These are phyloP conservation scores for Sugiyamaella sp. DNA, from an alignment of 1,139 yeast genomes.

Conservation along the genomic window DNA sequence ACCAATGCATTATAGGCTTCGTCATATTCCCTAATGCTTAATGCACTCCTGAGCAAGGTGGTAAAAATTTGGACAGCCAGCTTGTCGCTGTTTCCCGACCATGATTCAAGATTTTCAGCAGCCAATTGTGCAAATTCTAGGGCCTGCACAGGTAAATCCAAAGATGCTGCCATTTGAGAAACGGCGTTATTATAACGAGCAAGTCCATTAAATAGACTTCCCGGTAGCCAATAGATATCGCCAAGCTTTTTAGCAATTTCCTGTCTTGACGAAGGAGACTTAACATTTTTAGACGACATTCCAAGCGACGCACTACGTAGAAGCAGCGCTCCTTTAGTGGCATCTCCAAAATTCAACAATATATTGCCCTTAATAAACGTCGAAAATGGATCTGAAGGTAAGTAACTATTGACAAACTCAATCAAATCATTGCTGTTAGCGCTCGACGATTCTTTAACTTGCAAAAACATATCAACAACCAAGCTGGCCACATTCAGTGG, in stretches of 20 bases:
- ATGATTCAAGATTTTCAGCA: slow-evolving; percentile 11
- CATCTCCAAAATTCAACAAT: slow-evolving; percentile 26
- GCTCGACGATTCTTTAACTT: background rate
- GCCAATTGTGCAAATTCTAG: slow-evolving; percentile 26
- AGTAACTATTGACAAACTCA: slow-evolving; percentile 26
- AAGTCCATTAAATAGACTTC: slow-evolving; percentile 26
- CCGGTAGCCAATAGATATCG: slow-evolving; percentile 16
- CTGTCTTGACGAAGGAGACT: slow-evolving; percentile 17
- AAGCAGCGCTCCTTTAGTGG: slow-evolving; percentile 28
- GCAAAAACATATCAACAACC: slow-evolving; percentile 8
- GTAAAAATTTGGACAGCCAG: slow-evolving; percentile 9
- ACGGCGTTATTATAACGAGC: slow-evolving; percentile 23
- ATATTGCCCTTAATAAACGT: slow-evolving; percentile 34
- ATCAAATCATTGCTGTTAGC: background rate
- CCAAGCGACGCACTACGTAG: slow-evolving; percentile 28
- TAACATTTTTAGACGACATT: slow-evolving; percentile 18
- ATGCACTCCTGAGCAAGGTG: slow-evolving; percentile 6
- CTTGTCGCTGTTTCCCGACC: slow-evolving; percentile 3
- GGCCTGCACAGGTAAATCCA: slow-evolving; percentile 19
- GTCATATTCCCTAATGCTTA: slow-evolving; percentile 30
- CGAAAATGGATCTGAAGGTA: slow-evolving; percentile 29
- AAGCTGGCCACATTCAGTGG: background rate
- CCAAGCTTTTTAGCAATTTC: slow-evolving; percentile 20
- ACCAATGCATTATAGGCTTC: slow-evolving; percentile 41
- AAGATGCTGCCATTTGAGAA: slow-evolving; percentile 14